A percentile compares a stretch with the other conserved stretches of the same genome.
These are phyloP conservation scores for Chrysopogon serrulatus DNA, from an alignment of 176 grass and related monocot genomes.

Conservation along the genomic window DNA sequence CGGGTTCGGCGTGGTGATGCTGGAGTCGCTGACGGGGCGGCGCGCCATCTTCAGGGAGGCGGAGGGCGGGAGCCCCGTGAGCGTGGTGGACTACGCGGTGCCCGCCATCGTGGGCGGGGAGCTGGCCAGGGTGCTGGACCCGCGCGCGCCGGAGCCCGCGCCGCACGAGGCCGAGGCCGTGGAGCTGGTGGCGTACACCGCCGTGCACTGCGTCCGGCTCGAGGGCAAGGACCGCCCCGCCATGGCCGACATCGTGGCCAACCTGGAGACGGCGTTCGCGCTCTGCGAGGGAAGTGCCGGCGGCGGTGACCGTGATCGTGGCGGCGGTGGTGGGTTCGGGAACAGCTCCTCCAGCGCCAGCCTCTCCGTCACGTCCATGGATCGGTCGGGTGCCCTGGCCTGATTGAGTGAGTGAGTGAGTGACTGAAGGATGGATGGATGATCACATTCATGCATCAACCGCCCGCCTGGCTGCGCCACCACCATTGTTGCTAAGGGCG, in stretches of 20 bases:
- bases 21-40: constrained; percentile 76
- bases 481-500: too few relatives aligned
- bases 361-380: constrained; percentile 59
- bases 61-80: constrained; percentile 42
- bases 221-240: constrained; percentile 72
- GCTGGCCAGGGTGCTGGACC: constrained; percentile 57
- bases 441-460: too few relatives aligned
- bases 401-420: background rate
- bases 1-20: constrained; percentile 87
- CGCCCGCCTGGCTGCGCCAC: too few relatives aligned
- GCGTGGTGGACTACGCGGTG: constrained; percentile 71
- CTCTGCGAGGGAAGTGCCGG: constrained; percentile 52
- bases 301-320: background rate
- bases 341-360: constrained; percentile 59
- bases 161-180: constrained; percentile 72
- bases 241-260: constrained; percentile 69
- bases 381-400: background rate
- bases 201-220: constrained; percentile 61
- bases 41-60: constrained; percentile 72
- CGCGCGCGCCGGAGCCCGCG: constrained; percentile 12
- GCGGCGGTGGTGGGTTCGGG: background rate
- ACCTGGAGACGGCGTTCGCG: constrained; percentile 74
- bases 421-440: too few relatives aligned
- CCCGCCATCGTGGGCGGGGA: constrained; percentile 53
- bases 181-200: constrained; percentile 75